Base-by-base conservation (phyloP, 768 basidiomycete genomes). In the Tylopilus subfusipes region DNA sequence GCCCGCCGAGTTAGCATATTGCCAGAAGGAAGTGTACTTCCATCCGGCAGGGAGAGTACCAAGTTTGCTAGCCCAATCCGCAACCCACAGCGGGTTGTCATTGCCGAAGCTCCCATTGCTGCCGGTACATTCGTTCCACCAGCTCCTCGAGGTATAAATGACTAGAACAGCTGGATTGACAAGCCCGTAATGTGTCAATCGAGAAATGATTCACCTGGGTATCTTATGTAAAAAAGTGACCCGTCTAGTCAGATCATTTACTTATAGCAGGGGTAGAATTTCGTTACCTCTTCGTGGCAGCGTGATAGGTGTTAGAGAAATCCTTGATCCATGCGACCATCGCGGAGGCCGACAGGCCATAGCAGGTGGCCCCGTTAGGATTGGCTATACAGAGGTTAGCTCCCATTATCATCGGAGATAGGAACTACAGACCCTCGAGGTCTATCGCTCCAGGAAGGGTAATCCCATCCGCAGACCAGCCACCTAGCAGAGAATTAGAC, bases 121-220 rank as follows among this genome's bases (percentile, higher is more conserved):
- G 0, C 80, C 83, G 1, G 86, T 86, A 67, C 86, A 88, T 6
- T 74, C 75, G 9, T 59, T 79, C 86, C 86, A 88, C 86, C 85
- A 87, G 63, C 78, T 72, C 8, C 81, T 84, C 5, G 81, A 82
- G 27, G 81, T 82, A 61, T 86, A 86, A 48, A 85, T 83, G 38
- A 81, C 82, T 79, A 50, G 5, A 46, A 18, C 1, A 39, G 13
- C 27, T 14, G 36, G 12, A 42, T 66, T 12, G 60, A 30, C 22
- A 44, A 34, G 16, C 6, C 21, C 10, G 12, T 25, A 19, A 22
- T 7, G 9, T 33, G 38, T 50, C 42, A 67, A 57, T 40, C 43
- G 21, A n/a, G 13, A 25, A 2, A 42, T 29, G 12, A 21, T 42
- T 64, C 38, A 76, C 80, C 68, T 42, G 77, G 78, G 54, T 70